Evolutionary conservation across 2,329 filamentous ascomycete species (phyloP).

Genomic region (Pseudogymnoascus sp.): DNA sequence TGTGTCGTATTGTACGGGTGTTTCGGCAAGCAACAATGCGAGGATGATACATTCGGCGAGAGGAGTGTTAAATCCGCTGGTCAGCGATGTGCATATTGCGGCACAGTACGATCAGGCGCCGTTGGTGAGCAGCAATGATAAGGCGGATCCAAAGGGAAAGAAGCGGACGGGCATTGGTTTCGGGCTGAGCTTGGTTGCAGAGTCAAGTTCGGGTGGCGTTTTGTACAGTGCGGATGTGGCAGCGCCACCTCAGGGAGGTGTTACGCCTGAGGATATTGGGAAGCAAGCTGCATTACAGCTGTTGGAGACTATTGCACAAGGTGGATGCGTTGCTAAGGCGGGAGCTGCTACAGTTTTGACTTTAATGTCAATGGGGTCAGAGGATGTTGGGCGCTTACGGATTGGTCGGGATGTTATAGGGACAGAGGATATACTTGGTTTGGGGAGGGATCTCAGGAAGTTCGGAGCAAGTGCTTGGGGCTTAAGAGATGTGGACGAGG

Average conservation of each 20-base stretch:
- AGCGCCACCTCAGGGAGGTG: conserved; percentile 67
- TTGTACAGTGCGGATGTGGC: conserved; percentile 81
- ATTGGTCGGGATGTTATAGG: conserved; percentile 75
- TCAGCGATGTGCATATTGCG: conserved; percentile 85
- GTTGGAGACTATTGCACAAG: conserved; percentile 70
- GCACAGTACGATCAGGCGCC: conserved; percentile 65
- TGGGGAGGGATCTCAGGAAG: conserved; percentile 77
- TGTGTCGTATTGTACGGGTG: conserved; percentile 88
- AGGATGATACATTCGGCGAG: conserved; percentile 89
- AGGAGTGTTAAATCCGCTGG: conserved; percentile 77
- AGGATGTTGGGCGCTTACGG: conserved; percentile 83
- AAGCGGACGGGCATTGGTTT: conserved; percentile 79
- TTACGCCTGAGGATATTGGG: conserved; percentile 84
- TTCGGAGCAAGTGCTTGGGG: conserved; percentile 92
- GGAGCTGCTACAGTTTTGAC: conserved; percentile 69
- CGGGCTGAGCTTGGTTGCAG: conserved; percentile 81
- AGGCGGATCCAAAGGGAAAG: conserved; percentile 47
- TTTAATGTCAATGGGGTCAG: conserved; percentile 95
- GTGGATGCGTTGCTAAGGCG: conserved; percentile 69
- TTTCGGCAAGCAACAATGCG: conserved; percentile 86
- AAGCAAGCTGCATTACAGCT: conserved; percentile 82
- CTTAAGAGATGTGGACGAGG: conserved; percentile 63
- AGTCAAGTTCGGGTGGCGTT: conserved; percentile 73
- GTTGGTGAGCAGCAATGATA: conserved; percentile 44
- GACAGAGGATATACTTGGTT: conserved; percentile 67